Evolutionary conservation across 345 rosid genomes (phyloP).

Genomic region (Eucalyptus curtisii): DNA sequence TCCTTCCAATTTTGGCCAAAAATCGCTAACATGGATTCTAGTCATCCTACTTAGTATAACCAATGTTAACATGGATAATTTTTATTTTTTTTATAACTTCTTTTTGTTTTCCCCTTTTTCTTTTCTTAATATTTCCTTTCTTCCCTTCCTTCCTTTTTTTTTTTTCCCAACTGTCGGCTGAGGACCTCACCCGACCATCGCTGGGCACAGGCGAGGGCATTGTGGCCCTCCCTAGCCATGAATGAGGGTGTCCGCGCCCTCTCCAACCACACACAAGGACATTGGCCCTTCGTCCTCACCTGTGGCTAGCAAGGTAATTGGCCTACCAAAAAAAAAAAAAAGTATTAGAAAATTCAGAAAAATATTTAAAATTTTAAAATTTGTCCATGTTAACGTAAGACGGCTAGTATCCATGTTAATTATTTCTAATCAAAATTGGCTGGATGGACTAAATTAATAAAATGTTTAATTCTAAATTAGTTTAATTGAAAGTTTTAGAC

Average conservation of each 20-base stretch:
- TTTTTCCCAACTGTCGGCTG: accelerated
- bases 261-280: background rate
- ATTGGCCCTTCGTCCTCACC: background rate
- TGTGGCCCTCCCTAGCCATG: background rate
- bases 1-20: accelerated
- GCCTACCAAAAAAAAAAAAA: accelerated
- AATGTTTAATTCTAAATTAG: too few relatives aligned
- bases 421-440: accelerated
- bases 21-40: accelerated
- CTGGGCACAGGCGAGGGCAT: accelerated
- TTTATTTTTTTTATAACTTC: too few relatives aligned
- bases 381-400: too few relatives aligned
- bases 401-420: accelerated
- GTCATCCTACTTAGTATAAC: too few relatives aligned
- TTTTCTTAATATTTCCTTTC: too few relatives aligned
- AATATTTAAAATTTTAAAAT: too few relatives aligned
- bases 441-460: too few relatives aligned
- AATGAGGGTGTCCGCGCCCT: background rate
- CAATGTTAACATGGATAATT: too few relatives aligned
- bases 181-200: background rate
- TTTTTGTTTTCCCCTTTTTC: too few relatives aligned
- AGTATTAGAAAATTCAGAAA: too few relatives aligned
- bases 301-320: accelerated
- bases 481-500: too few relatives aligned
- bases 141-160: too few relatives aligned